Evolutionary conservation across 2,329 filamentous ascomycete genomes (phyloP).

Genomic region (Alternaria triticimaculans): DNA sequence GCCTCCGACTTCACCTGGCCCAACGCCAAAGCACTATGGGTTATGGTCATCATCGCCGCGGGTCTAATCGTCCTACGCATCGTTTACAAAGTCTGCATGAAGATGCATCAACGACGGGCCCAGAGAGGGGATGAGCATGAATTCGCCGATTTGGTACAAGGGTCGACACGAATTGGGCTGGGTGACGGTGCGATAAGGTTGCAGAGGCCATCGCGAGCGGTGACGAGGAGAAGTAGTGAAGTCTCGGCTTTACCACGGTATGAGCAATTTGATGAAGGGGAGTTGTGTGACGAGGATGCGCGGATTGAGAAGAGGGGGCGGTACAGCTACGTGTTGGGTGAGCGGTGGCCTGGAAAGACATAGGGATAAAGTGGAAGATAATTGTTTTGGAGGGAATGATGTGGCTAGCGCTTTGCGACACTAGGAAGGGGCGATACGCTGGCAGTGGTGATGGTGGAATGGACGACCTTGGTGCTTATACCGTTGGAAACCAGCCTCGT

Average conservation of each 20-base stretch:
- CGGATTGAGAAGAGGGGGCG: conserved; percentile 4
- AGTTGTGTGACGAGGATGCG: not conserved
- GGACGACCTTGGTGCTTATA: not conserved
- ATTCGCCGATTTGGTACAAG: not conserved
- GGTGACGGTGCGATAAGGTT: not conserved
- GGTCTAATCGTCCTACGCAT: not conserved
- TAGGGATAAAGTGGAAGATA: too few species aligned
- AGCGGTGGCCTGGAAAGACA: not conserved
- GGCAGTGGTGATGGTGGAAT: not conserved
- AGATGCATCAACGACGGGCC: not conserved
- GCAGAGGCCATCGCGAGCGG: not conserved
- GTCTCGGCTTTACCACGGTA: conserved; percentile 2
- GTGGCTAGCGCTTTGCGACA: not conserved
- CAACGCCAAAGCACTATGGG: conserved; percentile 1
- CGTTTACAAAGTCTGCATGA: not conserved
- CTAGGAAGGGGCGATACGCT: not conserved
- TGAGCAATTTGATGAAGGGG: not conserved
- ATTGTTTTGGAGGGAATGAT: not conserved
- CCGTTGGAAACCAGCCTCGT: too few species aligned
- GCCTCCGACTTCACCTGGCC: conserved; percentile 2
- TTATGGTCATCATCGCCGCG: not conserved
- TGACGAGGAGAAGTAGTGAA: not conserved
- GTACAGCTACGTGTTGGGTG: conserved; percentile 6
- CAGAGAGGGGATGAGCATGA: not conserved
- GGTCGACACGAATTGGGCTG: not conserved